phyloP scores from a whole-genome alignment of 306 rosid genomes.

The Canavalia gladiata region DNA sequence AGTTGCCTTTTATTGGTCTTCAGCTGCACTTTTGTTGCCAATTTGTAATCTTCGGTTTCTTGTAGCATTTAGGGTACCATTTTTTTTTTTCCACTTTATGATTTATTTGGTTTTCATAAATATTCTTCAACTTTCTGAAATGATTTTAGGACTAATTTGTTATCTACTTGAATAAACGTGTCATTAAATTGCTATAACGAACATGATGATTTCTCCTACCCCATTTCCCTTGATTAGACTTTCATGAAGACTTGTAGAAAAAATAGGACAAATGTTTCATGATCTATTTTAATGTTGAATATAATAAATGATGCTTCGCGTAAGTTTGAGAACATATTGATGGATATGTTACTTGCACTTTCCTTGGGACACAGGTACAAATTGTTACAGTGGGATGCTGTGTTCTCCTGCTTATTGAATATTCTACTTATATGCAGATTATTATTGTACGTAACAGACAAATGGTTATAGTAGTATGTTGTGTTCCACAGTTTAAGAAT shows the following conservation, averaged over 20 bases:
- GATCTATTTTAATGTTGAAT: not conserved
- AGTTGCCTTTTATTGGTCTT: conserved; percentile 3
- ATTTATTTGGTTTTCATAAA: not conserved
- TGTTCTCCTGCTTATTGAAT: not conserved
- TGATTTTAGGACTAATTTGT: too few relatives aligned
- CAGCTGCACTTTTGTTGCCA: not conserved
- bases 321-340: not conserved
- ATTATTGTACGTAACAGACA: too few relatives aligned
- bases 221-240: too few relatives aligned
- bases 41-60: not conserved
- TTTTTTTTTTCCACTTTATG: not conserved
- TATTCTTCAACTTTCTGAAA: not conserved
- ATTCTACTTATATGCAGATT: too few relatives aligned
- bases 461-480: too few relatives aligned
- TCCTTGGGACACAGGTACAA: not conserved
- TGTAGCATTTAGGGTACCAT: not conserved
- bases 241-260: too few relatives aligned
- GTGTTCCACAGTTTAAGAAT: too few relatives aligned
- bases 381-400: not conserved
- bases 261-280: not conserved
- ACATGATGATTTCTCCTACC: too few relatives aligned
- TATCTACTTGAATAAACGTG: not conserved
- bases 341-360: not conserved
- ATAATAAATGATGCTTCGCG: conserved; percentile 5
- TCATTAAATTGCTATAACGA: not conserved